phyloP scores from a whole-genome alignment of 106 monocot genomes.

The Xerophyta viscosa region DNA sequence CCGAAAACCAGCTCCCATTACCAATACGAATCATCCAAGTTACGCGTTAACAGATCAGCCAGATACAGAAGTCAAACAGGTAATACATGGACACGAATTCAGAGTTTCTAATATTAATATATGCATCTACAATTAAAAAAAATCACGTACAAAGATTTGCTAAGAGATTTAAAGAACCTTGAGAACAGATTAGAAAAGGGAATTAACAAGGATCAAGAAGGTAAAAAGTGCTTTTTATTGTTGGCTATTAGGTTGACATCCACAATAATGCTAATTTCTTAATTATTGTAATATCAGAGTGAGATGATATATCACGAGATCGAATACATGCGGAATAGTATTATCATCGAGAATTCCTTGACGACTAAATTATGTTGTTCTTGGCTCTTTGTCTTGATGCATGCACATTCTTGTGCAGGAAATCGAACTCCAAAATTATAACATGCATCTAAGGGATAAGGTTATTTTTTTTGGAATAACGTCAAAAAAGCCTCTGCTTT shows the following conservation, averaged over 20 bases:
- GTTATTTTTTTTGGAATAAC: conserved; percentile 12
- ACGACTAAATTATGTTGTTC: not conserved
- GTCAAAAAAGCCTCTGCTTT: no score
- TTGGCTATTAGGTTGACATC: not conserved
- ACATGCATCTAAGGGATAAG: conserved; percentile 35
- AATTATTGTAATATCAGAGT: not conserved
- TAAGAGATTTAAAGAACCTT: conserved; percentile 6
- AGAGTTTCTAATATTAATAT: no score
- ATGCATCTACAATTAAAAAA: no score
- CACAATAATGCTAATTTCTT: not conserved
- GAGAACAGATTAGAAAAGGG: conserved; percentile 6
- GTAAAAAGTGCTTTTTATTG: not conserved
- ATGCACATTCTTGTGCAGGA: conserved; percentile 21
- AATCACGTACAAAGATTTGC: no score
- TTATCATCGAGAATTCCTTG: not conserved
- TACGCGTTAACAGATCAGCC: conserved; percentile 5
- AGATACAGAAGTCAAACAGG: conserved; percentile 10
- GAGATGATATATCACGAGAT: conserved; percentile 36
- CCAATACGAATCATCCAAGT: conserved; percentile 5
- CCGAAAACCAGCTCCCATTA: no score
- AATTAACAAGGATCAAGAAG: conserved; percentile 7
- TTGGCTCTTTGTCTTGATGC: not conserved
- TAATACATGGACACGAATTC: not conserved
- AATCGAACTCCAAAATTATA: conserved; percentile 36
- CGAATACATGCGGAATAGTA: conserved; percentile 39